Percentiles rank a stretch among this genome's conserved stretches.
Evolutionary conservation across 2,329 filamentous ascomycete genomes (phyloP).

Genomic region (Colletotrichum incanum): DNA sequence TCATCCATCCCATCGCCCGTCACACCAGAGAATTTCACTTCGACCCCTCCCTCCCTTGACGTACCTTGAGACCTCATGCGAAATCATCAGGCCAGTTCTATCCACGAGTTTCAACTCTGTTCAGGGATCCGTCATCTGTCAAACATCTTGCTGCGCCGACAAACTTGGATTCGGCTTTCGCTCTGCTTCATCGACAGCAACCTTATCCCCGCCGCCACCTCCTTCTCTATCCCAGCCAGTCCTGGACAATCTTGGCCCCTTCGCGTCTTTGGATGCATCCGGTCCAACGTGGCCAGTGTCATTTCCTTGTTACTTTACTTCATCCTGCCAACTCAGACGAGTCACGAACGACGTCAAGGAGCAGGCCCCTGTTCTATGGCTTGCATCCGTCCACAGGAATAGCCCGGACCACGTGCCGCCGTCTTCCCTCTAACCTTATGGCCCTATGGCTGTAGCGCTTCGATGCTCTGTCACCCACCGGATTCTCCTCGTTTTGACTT

Average conservation of each 20-base stretch:
- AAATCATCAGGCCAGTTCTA: conserved; percentile 21
- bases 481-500: neutral
- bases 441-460: neutral
- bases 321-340: conserved; percentile 30
- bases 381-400: conserved; percentile 16
- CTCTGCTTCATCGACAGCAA: conserved; percentile 29
- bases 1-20: too few relatives aligned
- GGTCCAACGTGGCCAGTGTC: neutral
- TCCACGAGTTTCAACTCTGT: conserved; percentile 8
- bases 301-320: neutral
- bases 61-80: conserved; percentile 1
- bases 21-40: neutral
- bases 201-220: conserved; percentile 31
- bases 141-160: conserved; percentile 1
- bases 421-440: neutral
- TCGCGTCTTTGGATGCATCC: conserved; percentile 3
- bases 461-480: neutral
- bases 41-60: neutral
- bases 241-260: conserved; percentile 19
- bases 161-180: conserved; percentile 20
- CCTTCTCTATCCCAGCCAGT: neutral
- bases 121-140: conserved; percentile 27
- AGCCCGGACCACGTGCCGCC: conserved; percentile 20
- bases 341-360: conserved; percentile 32
- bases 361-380: neutral